Percentiles rank a stretch among this genome's conserved stretches.
These are phyloP conservation scores for Neurospora sp. DNA, from an alignment of 495 filamentous ascomycete species.

Conservation along the genomic window DNA sequence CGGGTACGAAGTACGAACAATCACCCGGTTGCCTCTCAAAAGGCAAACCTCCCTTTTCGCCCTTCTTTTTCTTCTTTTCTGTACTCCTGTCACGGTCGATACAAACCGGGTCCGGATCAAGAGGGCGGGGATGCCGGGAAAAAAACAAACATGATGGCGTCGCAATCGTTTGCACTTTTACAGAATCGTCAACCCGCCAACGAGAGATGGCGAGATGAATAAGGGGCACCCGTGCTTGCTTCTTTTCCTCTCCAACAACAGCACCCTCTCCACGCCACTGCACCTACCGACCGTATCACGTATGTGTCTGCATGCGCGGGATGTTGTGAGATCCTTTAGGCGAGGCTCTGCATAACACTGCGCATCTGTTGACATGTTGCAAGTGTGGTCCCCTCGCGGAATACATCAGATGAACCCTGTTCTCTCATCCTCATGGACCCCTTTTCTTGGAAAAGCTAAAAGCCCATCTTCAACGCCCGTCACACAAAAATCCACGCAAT, in stretches of 20 bases:
- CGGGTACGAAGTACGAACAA: neutral
- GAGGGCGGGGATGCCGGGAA: neutral
- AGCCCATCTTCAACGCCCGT: neutral
- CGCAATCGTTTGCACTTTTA: neutral
- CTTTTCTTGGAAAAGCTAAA: neutral
- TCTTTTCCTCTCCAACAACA: neutral
- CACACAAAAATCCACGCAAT: neutral
- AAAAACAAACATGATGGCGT: neutral
- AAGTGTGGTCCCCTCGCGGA: neutral
- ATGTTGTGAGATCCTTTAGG: neutral
- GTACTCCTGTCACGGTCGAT: neutral
- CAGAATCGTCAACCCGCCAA: neutral
- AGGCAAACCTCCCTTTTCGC: neutral
- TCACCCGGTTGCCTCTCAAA: neutral
- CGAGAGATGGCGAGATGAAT: neutral
- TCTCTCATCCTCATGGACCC: neutral
- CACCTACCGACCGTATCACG: neutral
- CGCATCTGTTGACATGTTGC: neutral
- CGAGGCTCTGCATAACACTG: neutral
- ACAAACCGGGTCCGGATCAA: neutral
- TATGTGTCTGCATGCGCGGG: neutral
- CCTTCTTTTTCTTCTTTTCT: neutral
- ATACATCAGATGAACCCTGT: neutral
- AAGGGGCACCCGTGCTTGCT: neutral
- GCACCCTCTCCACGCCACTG: neutral